A percentile compares a stretch with the other conserved stretches of the same genome.
Conservation (phyloP, 2,329 filamentous ascomycete species). For the Ophiostoma populinum region DNA sequence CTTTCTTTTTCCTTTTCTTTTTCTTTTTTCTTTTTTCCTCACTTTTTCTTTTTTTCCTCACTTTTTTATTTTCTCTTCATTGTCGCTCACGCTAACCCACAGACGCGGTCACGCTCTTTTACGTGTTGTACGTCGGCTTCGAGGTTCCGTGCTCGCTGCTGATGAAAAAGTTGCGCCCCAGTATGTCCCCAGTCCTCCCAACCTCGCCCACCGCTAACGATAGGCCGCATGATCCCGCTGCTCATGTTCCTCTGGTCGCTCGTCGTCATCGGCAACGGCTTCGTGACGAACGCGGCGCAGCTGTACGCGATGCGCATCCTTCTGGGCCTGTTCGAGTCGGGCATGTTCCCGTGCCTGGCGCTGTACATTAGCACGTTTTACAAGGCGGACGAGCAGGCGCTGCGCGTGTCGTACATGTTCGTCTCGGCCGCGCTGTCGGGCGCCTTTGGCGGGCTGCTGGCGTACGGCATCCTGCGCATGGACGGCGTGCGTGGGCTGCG, state of each 20-base stretch:
- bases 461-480: constrained; percentile 5
- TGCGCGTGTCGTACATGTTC: constrained; percentile 5
- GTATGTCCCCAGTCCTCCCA: no score
- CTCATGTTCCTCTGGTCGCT: no score
- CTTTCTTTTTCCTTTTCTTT: neutral
- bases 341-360: constrained; percentile 40
- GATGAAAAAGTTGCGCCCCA: no score
- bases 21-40: neutral
- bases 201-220: no score
- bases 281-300: constrained; percentile 5
- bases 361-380: constrained; percentile 22
- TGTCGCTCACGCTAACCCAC: no score
- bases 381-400: constrained; percentile 5
- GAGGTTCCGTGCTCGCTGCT: no score
- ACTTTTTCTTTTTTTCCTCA: neutral
- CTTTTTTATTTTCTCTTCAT: no score
- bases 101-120: neutral
- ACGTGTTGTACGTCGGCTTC: neutral
- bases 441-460: constrained; percentile 8
- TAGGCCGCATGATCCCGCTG: neutral
- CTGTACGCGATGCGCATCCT: constrained; percentile 39
- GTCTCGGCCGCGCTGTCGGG: constrained; percentile 7
- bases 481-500: neutral
- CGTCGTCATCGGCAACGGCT: constrained; percentile 11
- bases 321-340: constrained; percentile 41